Conservation (phyloP, 257 asterid genomes). For the Nicotiana tomentosiformis region DNA sequence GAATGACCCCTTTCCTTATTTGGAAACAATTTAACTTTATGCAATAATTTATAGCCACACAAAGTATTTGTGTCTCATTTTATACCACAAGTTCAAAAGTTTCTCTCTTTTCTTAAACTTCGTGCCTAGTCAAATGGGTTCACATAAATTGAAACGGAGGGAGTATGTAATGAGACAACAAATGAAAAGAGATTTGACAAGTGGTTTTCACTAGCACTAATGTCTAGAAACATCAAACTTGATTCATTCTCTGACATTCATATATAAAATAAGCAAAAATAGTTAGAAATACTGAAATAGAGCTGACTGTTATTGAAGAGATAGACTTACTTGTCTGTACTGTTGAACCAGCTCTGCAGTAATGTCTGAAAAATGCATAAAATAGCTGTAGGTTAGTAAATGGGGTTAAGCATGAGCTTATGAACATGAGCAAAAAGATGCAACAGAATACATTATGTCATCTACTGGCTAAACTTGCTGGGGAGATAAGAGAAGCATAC, state of each 20-base stretch:
- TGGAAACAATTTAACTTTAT: too few relatives aligned
- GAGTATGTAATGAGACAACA: neutral
- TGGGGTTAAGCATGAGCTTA: neutral
- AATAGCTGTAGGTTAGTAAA: conserved; percentile 4
- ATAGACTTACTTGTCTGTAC: conserved; percentile 43
- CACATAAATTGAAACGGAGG: too few relatives aligned
- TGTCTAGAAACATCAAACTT: neutral
- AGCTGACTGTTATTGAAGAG: neutral
- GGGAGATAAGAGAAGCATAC: neutral
- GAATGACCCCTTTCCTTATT: too few relatives aligned
- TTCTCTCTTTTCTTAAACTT: too few relatives aligned
- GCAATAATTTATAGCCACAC: too few relatives aligned
- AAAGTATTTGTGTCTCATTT: too few relatives aligned
- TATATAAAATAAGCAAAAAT: neutral
- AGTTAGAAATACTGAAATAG: neutral
- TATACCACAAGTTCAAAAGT: too few relatives aligned
- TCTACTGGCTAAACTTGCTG: conserved; percentile 1
- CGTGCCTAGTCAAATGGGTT: too few relatives aligned
- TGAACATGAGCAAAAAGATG: neutral
- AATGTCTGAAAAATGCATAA: conserved; percentile 41
- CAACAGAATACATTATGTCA: neutral
- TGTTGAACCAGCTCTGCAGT: conserved; percentile 65
- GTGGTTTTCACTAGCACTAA: neutral
- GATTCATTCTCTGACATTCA: neutral
- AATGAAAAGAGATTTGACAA: neutral